A percentile compares a stretch with the other conserved stretches of the same genome.
These are phyloP conservation scores for Bullera alba DNA, from an alignment of 768 basidiomycete genomes.

Conservation along the genomic window DNA sequence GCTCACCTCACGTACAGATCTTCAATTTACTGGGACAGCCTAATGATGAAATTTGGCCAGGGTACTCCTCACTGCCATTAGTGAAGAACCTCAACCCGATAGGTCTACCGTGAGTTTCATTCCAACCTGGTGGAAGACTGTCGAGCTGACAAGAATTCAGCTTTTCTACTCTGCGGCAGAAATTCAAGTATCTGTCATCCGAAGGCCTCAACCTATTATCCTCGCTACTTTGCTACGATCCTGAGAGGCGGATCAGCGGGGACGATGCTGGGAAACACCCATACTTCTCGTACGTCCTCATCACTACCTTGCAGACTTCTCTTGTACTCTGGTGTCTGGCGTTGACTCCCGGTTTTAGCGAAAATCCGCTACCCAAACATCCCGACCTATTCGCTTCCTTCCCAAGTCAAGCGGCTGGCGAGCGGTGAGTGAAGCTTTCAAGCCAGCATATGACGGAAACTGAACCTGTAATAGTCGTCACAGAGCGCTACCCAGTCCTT, in stretches of 20 bases:
- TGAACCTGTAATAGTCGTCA: neutral
- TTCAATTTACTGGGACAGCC: constrained; percentile 94
- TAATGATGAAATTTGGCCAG: constrained; percentile 77
- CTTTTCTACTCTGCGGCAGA: constrained; percentile 59
- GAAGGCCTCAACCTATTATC: constrained; percentile 79
- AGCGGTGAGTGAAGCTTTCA: constrained; percentile 58
- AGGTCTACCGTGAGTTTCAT: constrained; percentile 37
- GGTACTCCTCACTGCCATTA: constrained; percentile 68
- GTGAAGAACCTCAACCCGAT: constrained; percentile 62
- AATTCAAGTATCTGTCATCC: constrained; percentile 74
- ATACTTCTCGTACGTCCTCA: constrained; percentile 70
- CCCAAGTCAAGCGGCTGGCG: constrained; percentile 91
- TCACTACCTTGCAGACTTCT: neutral
- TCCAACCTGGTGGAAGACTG: neutral
- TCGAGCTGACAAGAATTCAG: constrained; percentile 22
- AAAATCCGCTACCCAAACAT: constrained; percentile 91
- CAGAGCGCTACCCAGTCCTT: constrained; percentile 7
- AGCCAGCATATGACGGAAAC: neutral
- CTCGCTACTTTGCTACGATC: constrained; percentile 80
- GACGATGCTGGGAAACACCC: constrained; percentile 84
- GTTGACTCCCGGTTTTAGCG: constrained; percentile 51
- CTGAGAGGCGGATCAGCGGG: constrained; percentile 73
- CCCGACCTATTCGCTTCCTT: constrained; percentile 92
- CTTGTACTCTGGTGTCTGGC: neutral
- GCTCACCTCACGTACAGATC: constrained; percentile 50